Base-by-base conservation (phyloP, 1,284 basidiomycete genomes). In the Meira miltonrushii region DNA sequence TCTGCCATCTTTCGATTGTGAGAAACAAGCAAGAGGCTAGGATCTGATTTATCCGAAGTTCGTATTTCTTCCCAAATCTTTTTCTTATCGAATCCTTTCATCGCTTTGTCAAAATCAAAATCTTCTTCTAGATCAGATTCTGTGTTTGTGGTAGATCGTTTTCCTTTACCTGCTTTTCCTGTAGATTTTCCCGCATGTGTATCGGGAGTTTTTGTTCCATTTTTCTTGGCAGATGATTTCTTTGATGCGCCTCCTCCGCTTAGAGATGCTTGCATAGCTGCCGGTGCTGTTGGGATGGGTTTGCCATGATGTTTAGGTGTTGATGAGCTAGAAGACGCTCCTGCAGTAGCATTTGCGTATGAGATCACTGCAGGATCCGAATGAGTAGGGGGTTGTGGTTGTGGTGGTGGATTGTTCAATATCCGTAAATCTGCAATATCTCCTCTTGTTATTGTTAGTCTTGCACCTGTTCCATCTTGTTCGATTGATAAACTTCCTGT, bases 41-140 rank as follows among this genome's bases (percentile, higher is more conserved):
- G 50, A 23, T 53, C 50, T 3, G 50, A 33, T 21, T 37, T 13
- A 53, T 53, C 50, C 3, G 23, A 53, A 37, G 37, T 53, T 19
- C 48, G 38, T 17, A 58, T 47, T 43, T 58, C 56, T 52, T 58
- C 33, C 56, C 56, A 58, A 21, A 58, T 44, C 51, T 53, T 39
- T 12, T 39, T 38, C 50, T 55, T 58, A 17, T 58, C 56, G 28
- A 53, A 53, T 4, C 23, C 37, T 39, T 33, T n/a, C n/a, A 53
- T 17, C 38, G 50, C 50, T 25, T 39, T 41, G 23, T 53, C 50
- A 39, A 53, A 53, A 41, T 53, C 50, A 39, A 53, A 53, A 53
- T 53, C 50, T 53, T 53, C 50, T 39, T 53, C 28, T 17, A 53
- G 15, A 23, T 53, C 50, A 6, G 50, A 39, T 33, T 53, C 50